Conservation (phyloP, 2,329 filamentous ascomycete species). For the Coccinonectria pachysandricola region DNA sequence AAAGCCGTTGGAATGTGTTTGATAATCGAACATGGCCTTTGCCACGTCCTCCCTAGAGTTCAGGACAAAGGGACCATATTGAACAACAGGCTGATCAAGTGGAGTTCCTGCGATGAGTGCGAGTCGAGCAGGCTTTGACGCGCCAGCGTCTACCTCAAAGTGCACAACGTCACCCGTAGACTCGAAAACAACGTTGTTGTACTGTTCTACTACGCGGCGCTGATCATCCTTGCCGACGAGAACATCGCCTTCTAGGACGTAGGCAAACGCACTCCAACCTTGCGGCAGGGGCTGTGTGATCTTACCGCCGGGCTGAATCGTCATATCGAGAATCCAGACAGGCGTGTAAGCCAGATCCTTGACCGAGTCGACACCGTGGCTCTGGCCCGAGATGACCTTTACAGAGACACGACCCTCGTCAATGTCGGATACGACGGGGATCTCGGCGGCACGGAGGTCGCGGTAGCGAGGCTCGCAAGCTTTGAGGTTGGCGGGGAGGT, state of each 20-base stretch:
- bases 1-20: constrained; percentile 64
- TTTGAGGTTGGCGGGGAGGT: constrained; percentile 74
- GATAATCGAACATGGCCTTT: constrained; percentile 67
- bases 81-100: constrained; percentile 68
- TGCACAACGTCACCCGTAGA: constrained; percentile 66
- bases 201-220: constrained; percentile 51
- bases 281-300: constrained; percentile 65
- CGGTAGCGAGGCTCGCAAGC: constrained; percentile 85
- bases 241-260: constrained; percentile 66
- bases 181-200: constrained; percentile 84
- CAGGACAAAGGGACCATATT: constrained; percentile 80
- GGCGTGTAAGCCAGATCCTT: constrained; percentile 92
- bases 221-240: constrained; percentile 47
- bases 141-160: constrained; percentile 56
- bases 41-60: constrained; percentile 62
- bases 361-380: constrained; percentile 74
- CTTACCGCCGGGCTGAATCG: constrained; percentile 66
- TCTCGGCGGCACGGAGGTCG: constrained; percentile 68
- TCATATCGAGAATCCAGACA: constrained; percentile 88
- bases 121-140: constrained; percentile 47
- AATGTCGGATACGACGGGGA: constrained; percentile 60
- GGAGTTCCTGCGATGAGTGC: constrained; percentile 72
- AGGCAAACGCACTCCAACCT: constrained; percentile 86
- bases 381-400: constrained; percentile 84
- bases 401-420: constrained; percentile 67